Base-by-base conservation (phyloP, 305 asterid species). In the Ajuga reptans region DNA sequence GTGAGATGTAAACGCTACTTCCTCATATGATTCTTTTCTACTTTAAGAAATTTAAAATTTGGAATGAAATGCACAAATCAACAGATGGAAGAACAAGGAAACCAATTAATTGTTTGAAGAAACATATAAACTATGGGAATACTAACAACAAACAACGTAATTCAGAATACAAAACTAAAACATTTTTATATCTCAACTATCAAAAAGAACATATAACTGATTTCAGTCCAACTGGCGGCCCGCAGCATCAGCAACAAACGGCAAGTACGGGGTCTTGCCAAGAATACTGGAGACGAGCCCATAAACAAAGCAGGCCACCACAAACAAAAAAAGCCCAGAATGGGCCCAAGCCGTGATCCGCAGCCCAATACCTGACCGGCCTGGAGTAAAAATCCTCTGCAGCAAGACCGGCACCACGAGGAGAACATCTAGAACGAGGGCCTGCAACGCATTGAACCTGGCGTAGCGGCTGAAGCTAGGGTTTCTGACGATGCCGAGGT, bases 361-460 rank as follows among this genome's bases (percentile, higher is more conserved):
- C 57, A 86, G 74, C 69, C 80, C 95, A 7, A 90, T 45, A 14
- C 97, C 98, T 17, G 85, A 67, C 14, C 78, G 77, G 0, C 97
- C 94, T 0, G 97, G 97, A 2, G 87, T 64, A 0, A 92, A 16
- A 5, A 90, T 87, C 91, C 85, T 70, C 84, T 90, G 97, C 18
- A 92, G 57, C 80, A 92, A 36, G 72, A 90, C 81, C 15, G 97
- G 98, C 21, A 92, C 71, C 21, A 80, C 98, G 15, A 90, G 84
- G 37, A 92, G 72, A 3, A 92, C 95, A 62, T 92, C 98, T 10
- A 92, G 84, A 0, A 92, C 92, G 2, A 92, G 82, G 2, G 98
- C 97, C 76, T 92, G 98, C 18, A 92, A 82, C n/a, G 95, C 90
- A 33, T 92, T 92, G 75, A 90, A 90, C 29, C 98, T 78, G 6